These are phyloP conservation scores for Asparagopsis taxiformis DNA, from an alignment of 31 red algal species.

Conservation along the genomic window DNA sequence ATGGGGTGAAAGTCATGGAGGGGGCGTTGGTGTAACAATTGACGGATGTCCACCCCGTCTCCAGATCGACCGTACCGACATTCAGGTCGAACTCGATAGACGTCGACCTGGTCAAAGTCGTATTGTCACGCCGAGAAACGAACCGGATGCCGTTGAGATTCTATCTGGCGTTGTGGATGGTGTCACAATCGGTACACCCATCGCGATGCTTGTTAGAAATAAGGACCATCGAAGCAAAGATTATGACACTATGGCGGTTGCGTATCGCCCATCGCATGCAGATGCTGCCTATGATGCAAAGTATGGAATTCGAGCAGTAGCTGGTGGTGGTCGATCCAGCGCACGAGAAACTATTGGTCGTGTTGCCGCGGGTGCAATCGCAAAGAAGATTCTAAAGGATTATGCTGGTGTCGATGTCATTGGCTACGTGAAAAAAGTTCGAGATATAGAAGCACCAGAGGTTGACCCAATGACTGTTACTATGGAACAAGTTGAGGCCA, in stretches of 20 bases:
- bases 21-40: conserved; percentile 93
- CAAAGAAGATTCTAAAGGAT: conserved; percentile 69
- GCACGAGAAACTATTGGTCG: conserved; percentile 99
- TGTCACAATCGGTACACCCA: conserved; percentile 92
- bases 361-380: conserved; percentile 95
- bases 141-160: conserved; percentile 91
- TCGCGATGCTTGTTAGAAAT: conserved; percentile 95
- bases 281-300: conserved; percentile 99
- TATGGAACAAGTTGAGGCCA: conserved; percentile 75
- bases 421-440: conserved; percentile 83
- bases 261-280: conserved; percentile 97
- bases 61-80: conserved; percentile 48
- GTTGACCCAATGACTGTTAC: conserved; percentile 83
- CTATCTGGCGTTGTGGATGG: conserved; percentile 95
- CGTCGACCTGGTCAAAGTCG: conserved; percentile 93
- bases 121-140: conserved; percentile 95
- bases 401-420: conserved; percentile 88
- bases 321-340: conserved; percentile 93
- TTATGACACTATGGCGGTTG: conserved; percentile 87
- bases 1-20: conserved; percentile 97
- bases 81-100: conserved; percentile 93
- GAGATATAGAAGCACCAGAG: conserved; percentile 70
- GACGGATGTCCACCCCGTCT: conserved; percentile 95
- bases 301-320: conserved; percentile 93
- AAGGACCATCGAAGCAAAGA: conserved; percentile 87